Evolutionary conservation across 176 grass and related monocot species (phyloP).

Genomic region (Elymus sibiricus): DNA sequence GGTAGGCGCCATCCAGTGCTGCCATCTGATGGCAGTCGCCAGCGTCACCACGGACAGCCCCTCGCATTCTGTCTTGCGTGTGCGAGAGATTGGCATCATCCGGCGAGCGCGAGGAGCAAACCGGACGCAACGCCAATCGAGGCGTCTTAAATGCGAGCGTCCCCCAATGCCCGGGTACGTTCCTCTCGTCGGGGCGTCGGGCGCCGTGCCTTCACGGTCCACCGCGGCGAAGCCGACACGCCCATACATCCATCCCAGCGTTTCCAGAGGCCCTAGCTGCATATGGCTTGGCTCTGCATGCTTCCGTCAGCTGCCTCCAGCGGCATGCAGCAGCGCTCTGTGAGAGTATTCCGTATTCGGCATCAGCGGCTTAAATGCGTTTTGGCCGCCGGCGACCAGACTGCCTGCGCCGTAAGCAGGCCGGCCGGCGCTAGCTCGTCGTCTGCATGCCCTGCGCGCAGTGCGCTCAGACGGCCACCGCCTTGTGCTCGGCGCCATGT

Average conservation of each 20-base stretch:
- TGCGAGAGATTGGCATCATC: background rate
- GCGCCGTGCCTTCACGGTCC: background rate
- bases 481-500: background rate
- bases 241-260: background rate
- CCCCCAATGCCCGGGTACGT: background rate
- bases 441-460: background rate
- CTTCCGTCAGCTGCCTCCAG: background rate
- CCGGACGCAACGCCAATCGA: slow-evolving; percentile 10
- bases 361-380: background rate
- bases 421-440: background rate
- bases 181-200: background rate
- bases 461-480: background rate
- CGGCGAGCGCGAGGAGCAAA: slow-evolving; percentile 3
- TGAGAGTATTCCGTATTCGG: background rate
- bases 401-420: background rate
- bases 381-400: slow-evolving; percentile 5
- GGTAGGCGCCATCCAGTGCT: background rate
- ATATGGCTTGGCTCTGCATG: background rate
- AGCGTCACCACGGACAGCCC: background rate
- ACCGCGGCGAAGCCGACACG: background rate
- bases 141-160: background rate
- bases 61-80: background rate
- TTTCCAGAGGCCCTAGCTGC: background rate
- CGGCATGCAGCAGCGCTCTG: background rate
- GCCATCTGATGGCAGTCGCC: background rate